Conservation (phyloP, 2,329 filamentous ascomycete genomes). For the Claviceps purpurea region DNA sequence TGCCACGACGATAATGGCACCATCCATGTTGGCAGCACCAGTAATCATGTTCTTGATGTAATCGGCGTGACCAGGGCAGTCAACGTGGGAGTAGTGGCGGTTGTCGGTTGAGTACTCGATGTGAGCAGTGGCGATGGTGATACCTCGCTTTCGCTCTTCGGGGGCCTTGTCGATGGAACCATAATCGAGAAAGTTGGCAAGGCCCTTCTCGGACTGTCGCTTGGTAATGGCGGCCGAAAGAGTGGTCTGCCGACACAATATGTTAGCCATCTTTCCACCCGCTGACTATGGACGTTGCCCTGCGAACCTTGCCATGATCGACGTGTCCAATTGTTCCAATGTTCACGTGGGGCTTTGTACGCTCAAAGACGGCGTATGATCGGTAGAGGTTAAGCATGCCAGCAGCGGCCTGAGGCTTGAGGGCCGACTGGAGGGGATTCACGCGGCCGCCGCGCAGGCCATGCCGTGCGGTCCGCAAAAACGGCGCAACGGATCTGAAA, state of each 20-base stretch:
- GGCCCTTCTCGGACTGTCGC: constrained; percentile 86
- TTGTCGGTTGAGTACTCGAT: constrained; percentile 94
- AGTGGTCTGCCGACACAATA: constrained; percentile 56
- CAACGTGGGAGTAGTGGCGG: constrained; percentile 98
- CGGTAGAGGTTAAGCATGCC: constrained; percentile 53
- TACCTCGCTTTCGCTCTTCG: constrained; percentile 99
- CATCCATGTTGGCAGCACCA: constrained; percentile 98
- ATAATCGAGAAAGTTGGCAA: constrained; percentile 93
- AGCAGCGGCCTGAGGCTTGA: constrained; percentile 48
- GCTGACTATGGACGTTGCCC: too few relatives aligned
- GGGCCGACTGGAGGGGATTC: constrained; percentile 63
- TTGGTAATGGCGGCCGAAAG: constrained; percentile 98
- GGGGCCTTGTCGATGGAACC: constrained; percentile 97
- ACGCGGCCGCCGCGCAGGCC: constrained; percentile 56
- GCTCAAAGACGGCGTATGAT: constrained; percentile 62
- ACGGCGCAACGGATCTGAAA: constrained; percentile 62
- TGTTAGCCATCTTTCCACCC: background rate
- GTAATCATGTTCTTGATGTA: constrained; percentile 99
- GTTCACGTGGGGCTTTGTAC: constrained; percentile 95
- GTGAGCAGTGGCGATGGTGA: constrained; percentile 96
- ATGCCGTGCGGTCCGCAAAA: constrained; percentile 69
- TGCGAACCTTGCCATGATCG: constrained; percentile 89
- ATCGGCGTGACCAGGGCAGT: constrained; percentile 99
- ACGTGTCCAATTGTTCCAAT: constrained; percentile 98
- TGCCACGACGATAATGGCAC: constrained; percentile 95